Evolutionary conservation across 345 rosid genomes (phyloP), one percentile per base, ranked within the genome.

Genomic region (Zanthoxylum bungeanum): DNA sequence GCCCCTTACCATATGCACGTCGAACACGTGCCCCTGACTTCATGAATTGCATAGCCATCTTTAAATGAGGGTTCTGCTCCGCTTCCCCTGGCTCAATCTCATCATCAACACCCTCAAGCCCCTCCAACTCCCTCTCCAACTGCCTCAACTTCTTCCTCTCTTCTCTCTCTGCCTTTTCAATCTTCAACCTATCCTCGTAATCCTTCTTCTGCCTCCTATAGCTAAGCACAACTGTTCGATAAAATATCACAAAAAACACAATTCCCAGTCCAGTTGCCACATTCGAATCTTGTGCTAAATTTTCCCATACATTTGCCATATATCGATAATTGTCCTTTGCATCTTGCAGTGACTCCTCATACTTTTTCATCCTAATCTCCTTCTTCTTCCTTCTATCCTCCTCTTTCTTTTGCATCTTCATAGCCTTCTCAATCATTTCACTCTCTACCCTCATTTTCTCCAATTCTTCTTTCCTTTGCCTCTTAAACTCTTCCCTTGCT

Each of bases 21-120:
- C 92, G 82, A 56, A 93, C 92, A 59, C 97, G 87, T 70, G 97
- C 98, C 9, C 98, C 98, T 63, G 98, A 93, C 83, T 86, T 93
- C 98, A 93, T 89, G 86, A 93, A 93, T 84, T 93, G 89, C 84
- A 53, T 85, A 24, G 98, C 96, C 91, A 82, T 89, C 83, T 91
- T 83, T 75, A 91, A 53, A 77, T 89, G 85, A 57, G 92, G 88
- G 81, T 91, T 89, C 67, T 91, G 73, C 78, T 91, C 97, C 40
- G 80, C 89, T 36, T 80, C 76, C 37, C 77, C 93, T 74, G 79
- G 85, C 78, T 83, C 93, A 68, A 16, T 53, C 76, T 85, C 97
- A 24, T 85, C 96, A 33, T 80, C 96, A 19, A 81, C 97, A 25
- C 68, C 90, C 67, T 72, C 91, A 64, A 84, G 66, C 33, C 89